Conservation (phyloP, 1,284 basidiomycete genomes). For the Microbotryum saponariae region DNA sequence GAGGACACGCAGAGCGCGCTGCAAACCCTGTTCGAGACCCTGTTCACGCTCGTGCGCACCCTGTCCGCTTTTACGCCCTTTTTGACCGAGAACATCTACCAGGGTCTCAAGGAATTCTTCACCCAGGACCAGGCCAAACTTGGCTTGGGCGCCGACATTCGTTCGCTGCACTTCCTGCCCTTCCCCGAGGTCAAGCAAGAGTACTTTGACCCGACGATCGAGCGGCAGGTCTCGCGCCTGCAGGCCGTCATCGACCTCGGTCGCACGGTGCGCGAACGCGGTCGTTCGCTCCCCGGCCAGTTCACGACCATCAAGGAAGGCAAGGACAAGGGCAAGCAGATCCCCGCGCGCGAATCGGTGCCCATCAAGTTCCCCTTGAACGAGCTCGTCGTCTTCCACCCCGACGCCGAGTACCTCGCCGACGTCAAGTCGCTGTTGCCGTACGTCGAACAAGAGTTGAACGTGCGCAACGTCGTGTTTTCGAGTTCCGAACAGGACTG, state of each 20-base stretch:
- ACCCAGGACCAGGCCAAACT: slow-evolving; percentile 49
- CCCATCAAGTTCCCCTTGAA: slow-evolving; percentile 69
- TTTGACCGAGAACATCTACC: slow-evolving; percentile 94
- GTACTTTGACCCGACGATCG: slow-evolving; percentile 93
- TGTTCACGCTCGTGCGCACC: slow-evolving; percentile 88
- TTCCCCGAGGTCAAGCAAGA: slow-evolving; percentile 91
- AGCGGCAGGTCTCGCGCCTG: slow-evolving; percentile 90
- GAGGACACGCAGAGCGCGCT: slow-evolving; percentile 84
- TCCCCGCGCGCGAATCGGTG: neutral
- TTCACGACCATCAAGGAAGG: slow-evolving; percentile 1
- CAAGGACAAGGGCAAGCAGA: neutral
- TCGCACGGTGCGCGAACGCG: slow-evolving; percentile 76
- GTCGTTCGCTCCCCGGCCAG: slow-evolving; percentile 80
- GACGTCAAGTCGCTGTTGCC: slow-evolving; percentile 78
- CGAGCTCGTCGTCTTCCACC: slow-evolving; percentile 91
- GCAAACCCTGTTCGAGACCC: slow-evolving; percentile 91
- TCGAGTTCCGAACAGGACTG: slow-evolving; percentile 78
- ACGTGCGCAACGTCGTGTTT: slow-evolving; percentile 82
- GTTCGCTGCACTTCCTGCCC: slow-evolving; percentile 90
- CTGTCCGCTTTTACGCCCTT: slow-evolving; percentile 99
- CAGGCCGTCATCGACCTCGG: slow-evolving; percentile 90
- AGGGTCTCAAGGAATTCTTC: slow-evolving; percentile 76
- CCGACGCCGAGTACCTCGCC: slow-evolving; percentile 70
- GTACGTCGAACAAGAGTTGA: slow-evolving; percentile 92
- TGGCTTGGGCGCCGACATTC: slow-evolving; percentile 59